Evolutionary conservation across 140 eudicot species (phyloP).

Genomic region (Ambrosia hybrid): DNA sequence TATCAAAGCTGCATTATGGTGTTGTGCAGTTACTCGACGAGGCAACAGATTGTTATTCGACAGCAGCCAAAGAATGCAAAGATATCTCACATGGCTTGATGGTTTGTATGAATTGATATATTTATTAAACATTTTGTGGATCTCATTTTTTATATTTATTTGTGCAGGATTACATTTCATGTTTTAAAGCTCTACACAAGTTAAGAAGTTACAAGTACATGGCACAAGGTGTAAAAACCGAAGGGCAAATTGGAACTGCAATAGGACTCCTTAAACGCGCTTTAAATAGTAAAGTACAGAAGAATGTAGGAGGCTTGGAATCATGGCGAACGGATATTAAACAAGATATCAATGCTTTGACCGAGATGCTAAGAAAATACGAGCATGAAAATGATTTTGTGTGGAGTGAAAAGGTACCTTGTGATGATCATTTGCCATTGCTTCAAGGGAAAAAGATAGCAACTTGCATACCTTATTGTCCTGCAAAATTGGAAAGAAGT

Average conservation of each 20-base stretch:
- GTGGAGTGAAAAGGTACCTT: constrained; percentile 57
- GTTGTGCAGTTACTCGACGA: constrained; percentile 55
- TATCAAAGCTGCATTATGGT: constrained; percentile 67
- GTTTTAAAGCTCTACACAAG: constrained; percentile 48
- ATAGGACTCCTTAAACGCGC: constrained; percentile 54
- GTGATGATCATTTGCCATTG: constrained; percentile 43
- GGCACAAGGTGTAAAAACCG: constrained; percentile 44
- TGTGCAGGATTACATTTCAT: constrained; percentile 56
- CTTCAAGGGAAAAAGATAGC: constrained; percentile 54
- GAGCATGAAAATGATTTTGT: constrained; percentile 71
- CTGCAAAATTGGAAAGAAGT: constrained; percentile 50
- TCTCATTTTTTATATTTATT: constrained; percentile 4
- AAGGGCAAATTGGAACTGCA: constrained; percentile 51
- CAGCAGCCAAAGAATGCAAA: constrained; percentile 49
- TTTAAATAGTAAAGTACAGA: constrained; percentile 27
- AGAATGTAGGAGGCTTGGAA: constrained; percentile 40
- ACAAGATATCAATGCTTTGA: constrained; percentile 40
- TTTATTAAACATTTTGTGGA: not conserved
- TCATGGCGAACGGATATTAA: constrained; percentile 47
- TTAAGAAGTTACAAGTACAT: constrained; percentile 44
- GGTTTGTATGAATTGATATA: constrained; percentile 32
- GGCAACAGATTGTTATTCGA: constrained; percentile 32
- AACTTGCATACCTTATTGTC: constrained; percentile 43
- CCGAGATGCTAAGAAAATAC: constrained; percentile 38
- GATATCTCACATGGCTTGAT: constrained; percentile 47